Evolutionary conservation across 306 rosid species (phyloP).

Genomic region (Herpetospermum pedunculosum): DNA sequence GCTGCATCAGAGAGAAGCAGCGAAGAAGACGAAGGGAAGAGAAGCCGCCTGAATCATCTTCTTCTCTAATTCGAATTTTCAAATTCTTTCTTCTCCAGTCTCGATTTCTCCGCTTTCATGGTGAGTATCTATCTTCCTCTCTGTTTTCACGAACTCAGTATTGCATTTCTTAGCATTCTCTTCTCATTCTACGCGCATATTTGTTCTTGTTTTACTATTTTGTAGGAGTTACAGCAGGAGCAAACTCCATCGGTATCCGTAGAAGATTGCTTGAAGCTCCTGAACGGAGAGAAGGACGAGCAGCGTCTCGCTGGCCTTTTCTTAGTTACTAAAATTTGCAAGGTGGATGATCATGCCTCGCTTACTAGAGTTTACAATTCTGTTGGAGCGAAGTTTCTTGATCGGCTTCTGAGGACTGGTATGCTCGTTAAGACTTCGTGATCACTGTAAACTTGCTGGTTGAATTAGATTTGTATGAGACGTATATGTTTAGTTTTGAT

Average conservation of each 20-base stretch:
- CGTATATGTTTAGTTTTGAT: background rate
- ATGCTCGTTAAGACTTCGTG: background rate
- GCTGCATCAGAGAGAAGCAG: background rate
- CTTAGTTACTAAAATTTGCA: constrained; percentile 69
- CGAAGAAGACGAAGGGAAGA: background rate
- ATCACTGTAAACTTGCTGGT: background rate
- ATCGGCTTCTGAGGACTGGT: constrained; percentile 77
- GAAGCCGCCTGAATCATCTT: background rate
- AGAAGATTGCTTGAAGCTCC: constrained; percentile 77
- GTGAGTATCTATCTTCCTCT: background rate
- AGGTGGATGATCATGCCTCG: constrained; percentile 49
- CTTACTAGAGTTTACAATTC: constrained; percentile 58
- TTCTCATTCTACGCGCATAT: background rate
- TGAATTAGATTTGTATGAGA: background rate
- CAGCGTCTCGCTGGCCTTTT: constrained; percentile 92
- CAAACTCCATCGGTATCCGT: constrained; percentile 30
- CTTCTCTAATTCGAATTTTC: background rate
- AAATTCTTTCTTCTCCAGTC: background rate
- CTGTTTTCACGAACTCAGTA: background rate
- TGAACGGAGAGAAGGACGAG: constrained; percentile 81
- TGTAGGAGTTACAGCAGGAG: constrained; percentile 20
- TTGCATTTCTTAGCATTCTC: background rate
- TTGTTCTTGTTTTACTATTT: background rate
- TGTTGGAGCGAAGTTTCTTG: constrained; percentile 59
- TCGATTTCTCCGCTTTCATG: background rate